Percentiles rank a stretch among this genome's conserved stretches.
phyloP scores from a whole-genome alignment of 139 green algal genomes.

The Closterium sp. region DNA sequence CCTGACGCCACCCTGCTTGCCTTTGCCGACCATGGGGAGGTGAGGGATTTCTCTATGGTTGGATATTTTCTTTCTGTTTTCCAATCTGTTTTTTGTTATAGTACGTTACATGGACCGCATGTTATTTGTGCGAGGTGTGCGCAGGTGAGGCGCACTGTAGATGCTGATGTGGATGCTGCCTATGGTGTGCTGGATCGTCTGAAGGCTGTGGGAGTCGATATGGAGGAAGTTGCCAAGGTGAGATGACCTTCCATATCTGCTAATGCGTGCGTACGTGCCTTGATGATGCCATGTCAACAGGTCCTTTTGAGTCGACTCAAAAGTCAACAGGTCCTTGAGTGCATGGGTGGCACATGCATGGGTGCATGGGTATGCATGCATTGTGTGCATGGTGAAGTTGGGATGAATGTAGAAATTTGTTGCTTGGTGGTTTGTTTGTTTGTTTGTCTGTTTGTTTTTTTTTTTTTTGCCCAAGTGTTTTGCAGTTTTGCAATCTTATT shows the following conservation, averaged over 20 bases:
- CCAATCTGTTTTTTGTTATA: not conserved
- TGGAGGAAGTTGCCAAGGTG: slow-evolving; percentile 17
- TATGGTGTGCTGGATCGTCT: not conserved
- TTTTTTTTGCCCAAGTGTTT: not conserved
- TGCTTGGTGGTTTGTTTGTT: not conserved
- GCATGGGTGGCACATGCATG: not conserved
- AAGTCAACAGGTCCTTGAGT: too few species aligned
- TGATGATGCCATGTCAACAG: too few species aligned
- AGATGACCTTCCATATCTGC: too few species aligned
- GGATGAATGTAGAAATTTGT: too few species aligned
- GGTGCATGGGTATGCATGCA: not conserved
- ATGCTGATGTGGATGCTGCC: slow-evolving; percentile 31
- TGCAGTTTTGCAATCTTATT: not conserved
- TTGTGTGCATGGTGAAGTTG: too few species aligned
- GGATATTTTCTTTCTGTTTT: not conserved
- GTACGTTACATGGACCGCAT: too few species aligned
- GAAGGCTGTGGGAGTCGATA: slow-evolving; percentile 1
- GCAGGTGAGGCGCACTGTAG: slow-evolving; percentile 36
- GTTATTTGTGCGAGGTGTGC: too few species aligned
- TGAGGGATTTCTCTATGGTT: too few species aligned
- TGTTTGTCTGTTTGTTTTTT: not conserved
- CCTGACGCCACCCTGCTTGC: slow-evolving; percentile 32
- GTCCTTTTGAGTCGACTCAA: not conserved
- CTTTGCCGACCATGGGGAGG: slow-evolving; percentile 43
- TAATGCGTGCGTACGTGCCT: too few species aligned